Evolutionary conservation across 192 early-diverging fungal genomes (phyloP).

Genomic region (Coemansia sp.): DNA sequence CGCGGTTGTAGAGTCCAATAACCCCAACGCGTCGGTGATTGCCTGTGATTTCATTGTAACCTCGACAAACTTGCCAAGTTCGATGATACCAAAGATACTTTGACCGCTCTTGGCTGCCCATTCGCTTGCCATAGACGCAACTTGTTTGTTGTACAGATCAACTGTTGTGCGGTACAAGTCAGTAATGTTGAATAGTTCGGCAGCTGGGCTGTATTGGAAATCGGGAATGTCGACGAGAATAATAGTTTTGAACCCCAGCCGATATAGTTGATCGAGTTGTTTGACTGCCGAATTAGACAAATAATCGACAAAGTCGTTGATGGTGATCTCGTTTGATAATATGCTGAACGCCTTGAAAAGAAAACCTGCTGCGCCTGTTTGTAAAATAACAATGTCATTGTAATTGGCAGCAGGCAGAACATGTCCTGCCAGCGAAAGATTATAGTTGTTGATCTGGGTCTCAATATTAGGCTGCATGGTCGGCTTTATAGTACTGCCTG

Average conservation of each 20-base stretch:
- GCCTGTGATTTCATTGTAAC: constrained; percentile 16
- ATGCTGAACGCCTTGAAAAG: constrained; percentile 19
- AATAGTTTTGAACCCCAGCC: constrained; percentile 31
- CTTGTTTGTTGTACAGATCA: neutral
- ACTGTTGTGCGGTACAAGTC: neutral
- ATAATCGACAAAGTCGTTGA: constrained; percentile 20
- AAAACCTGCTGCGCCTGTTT: constrained; percentile 27
- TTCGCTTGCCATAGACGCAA: neutral
- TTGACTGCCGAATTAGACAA: constrained; percentile 14
- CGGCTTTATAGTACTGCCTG: neutral
- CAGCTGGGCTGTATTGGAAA: constrained; percentile 27
- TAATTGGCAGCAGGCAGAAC: constrained; percentile 1
- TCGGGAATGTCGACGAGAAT: constrained; percentile 25
- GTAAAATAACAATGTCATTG: constrained; percentile 17
- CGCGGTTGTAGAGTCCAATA: neutral
- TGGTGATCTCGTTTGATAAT: constrained; percentile 4
- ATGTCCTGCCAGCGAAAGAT: constrained; percentile 7
- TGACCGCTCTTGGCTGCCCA: neutral
- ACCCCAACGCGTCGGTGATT: constrained; percentile 1
- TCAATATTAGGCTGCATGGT: constrained; percentile 15
- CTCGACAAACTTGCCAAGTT: constrained; percentile 31
- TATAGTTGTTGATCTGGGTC: constrained; percentile 25
- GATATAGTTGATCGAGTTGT: constrained; percentile 29
- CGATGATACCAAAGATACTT: constrained; percentile 2
- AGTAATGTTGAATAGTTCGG: constrained; percentile 8